A percentile compares a stretch with the other conserved stretches of the same genome.
Evolutionary conservation across 2,329 filamentous ascomycete species (phyloP).

Genomic region (Xylaria sp.): DNA sequence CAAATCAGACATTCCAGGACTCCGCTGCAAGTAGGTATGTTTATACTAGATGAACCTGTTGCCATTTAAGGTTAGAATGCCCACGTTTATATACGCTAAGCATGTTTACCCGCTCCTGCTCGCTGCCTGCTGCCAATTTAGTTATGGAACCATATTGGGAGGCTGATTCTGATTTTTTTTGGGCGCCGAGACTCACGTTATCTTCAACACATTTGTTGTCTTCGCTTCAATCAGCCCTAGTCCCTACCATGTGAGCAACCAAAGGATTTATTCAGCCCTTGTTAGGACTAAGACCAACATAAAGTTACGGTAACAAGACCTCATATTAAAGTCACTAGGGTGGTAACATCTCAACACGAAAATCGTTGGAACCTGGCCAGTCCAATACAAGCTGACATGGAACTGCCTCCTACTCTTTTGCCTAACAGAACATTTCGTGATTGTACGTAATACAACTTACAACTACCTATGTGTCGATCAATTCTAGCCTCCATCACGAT

Average conservation of each 20-base stretch:
- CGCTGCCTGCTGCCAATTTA: too few species aligned
- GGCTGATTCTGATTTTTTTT: constrained; percentile 5
- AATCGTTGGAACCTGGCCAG: constrained; percentile 15
- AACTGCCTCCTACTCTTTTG: not conserved
- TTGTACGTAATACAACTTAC: constrained; percentile 18
- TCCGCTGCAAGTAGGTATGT: not conserved
- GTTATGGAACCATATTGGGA: not conserved
- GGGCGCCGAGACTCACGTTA: constrained; percentile 18
- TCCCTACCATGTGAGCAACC: not conserved
- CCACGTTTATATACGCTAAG: not conserved
- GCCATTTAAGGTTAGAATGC: constrained; percentile 20
- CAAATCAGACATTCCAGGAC: constrained; percentile 11
- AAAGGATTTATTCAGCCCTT: too few species aligned
- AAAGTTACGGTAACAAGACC: too few species aligned
- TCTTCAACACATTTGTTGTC: not conserved
- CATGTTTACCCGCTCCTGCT: not conserved
- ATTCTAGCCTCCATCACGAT: not conserved
- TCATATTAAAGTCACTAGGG: too few species aligned
- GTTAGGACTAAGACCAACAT: too few species aligned
- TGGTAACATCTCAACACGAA: constrained; percentile 17
- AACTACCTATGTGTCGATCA: not conserved
- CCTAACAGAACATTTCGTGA: not conserved
- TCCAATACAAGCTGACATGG: constrained; percentile 21
- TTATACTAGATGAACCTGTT: not conserved
- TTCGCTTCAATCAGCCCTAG: not conserved